These are phyloP conservation scores for Hypoxylon crocopeplum DNA, from an alignment of 495 filamentous ascomycete species.

Conservation along the genomic window DNA sequence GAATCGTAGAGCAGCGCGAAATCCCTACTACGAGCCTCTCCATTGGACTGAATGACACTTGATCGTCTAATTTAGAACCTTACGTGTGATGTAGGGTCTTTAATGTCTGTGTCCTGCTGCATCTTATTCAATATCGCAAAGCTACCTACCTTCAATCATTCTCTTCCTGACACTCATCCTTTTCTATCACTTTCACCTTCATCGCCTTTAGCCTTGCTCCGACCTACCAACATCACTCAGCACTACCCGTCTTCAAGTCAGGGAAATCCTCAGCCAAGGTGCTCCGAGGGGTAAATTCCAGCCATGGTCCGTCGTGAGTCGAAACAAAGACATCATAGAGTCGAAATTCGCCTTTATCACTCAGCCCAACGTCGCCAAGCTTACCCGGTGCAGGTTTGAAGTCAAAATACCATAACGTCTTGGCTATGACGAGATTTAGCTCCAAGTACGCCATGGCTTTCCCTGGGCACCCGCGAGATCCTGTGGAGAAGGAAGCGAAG, in stretches of 20 bases:
- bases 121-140: no score
- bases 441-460: not conserved
- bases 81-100: no score
- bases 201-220: no score
- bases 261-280: not conserved
- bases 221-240: slow-evolving; percentile 46
- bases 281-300: not conserved
- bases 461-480: not conserved
- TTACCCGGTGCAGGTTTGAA: not conserved
- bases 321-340: not conserved
- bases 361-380: not conserved
- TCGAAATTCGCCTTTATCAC: not conserved
- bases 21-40: no score
- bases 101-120: no score
- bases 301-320: not conserved
- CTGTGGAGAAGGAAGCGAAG: not conserved
- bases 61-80: no score
- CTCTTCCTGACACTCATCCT: no score
- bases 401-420: not conserved
- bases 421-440: not conserved
- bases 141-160: no score
- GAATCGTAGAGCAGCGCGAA: no score
- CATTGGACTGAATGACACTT: no score
- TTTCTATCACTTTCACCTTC: no score
- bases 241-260: not conserved